Evolutionary conservation across 139 green algal genomes (phyloP), one percentile per base, ranked within the genome.

Genomic region (Micractinium conductrix): DNA sequence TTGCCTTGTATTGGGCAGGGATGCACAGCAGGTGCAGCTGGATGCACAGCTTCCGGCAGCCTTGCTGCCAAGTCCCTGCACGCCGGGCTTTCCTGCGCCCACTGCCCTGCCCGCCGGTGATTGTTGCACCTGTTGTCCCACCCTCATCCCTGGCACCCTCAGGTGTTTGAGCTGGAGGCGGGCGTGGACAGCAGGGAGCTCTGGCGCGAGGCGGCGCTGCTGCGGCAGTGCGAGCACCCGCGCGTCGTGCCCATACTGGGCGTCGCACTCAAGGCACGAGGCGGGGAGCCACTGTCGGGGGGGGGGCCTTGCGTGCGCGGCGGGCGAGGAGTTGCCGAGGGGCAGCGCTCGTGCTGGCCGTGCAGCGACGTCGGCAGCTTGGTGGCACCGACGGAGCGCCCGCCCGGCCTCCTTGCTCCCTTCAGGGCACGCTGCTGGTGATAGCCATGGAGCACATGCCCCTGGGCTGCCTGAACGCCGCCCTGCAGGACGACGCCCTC

Each of bases 101-200:
- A n/a, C n/a, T n/a, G 48, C 12, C 48, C 48, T 62, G 53, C 19
- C 53, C 26, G 10, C 7, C 10, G 53, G 53, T 62, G 10, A 5
- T 62, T 19, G 53, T 21, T 24, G 53, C 62, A 38, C 33, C 65
- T 10, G 8, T 19, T 33, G 14, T 72, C n/a, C 65, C 28, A 30
- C 6, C 65, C 65, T 28, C 60, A 19, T 14, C n/a, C n/a, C 63
- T 38, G 4, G 12, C 48, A 58, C 48, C 48, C 12, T 22, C 63
- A 72, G 65, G 33, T 72, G 65, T 72, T 72, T 72, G 65, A 72
- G 65, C 65, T 72, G 33, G 33, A 72, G 65, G 65, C 65, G 33
- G 65, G 65, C 28, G 43, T 72, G 65, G n/a, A 72, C 33, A 72
- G 65, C 65, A 12, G 33, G 33, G 35, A 26, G 65, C 33, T 72